Evolutionary conservation across 2,329 filamentous ascomycete genomes (phyloP).

Genomic region (Chrysoporthe cubensis): DNA sequence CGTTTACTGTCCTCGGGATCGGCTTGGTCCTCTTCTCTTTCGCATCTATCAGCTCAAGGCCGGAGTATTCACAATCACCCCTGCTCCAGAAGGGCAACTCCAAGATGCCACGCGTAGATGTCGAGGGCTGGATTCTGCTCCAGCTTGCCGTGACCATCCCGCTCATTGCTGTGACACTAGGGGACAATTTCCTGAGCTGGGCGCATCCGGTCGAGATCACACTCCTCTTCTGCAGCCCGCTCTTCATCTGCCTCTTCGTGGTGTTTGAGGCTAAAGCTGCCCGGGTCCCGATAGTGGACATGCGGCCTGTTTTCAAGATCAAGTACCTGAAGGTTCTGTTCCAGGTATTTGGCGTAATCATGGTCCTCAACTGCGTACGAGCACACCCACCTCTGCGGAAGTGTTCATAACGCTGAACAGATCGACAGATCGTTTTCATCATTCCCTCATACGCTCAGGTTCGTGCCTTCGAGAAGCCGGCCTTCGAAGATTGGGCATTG

Average conservation of each 20-base stretch:
- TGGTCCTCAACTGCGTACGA: background rate
- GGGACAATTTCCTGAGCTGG: background rate
- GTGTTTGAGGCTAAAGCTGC: background rate
- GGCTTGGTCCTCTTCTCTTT: background rate
- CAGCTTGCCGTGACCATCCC: background rate
- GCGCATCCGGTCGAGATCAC: background rate
- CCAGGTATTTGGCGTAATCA: background rate
- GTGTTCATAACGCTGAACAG: background rate
- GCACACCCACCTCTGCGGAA: background rate
- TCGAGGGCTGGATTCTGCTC: background rate
- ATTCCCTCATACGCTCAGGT: background rate
- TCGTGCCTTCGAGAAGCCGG: background rate
- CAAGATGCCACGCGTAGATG: background rate
- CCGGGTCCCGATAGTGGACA: background rate
- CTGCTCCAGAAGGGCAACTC: background rate
- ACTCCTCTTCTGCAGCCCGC: background rate
- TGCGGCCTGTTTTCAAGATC: background rate
- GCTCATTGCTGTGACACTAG: background rate
- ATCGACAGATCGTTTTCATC: background rate
- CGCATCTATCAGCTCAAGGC: background rate
- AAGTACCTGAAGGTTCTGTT: background rate
- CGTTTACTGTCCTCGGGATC: background rate
- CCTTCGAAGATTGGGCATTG: background rate
- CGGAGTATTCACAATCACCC: background rate
- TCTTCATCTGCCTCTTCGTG: background rate